Conservation (phyloP, 306 rosid species). For the Cucurbita ficifolia region DNA sequence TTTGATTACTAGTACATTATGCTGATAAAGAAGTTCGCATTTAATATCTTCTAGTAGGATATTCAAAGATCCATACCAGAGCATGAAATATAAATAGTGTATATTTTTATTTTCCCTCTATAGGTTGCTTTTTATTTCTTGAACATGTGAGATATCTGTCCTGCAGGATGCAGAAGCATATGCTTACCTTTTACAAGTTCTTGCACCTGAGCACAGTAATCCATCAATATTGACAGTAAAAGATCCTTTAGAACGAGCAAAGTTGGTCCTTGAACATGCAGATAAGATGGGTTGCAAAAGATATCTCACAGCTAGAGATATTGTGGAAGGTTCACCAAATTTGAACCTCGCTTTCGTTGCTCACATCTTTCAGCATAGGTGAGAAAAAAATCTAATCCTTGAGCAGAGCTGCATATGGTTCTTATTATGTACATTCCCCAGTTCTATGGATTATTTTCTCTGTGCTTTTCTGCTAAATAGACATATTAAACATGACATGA, state of each 20-base stretch:
- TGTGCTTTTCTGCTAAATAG: background rate
- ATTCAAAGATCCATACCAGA: background rate
- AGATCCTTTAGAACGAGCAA: slow-evolving; percentile 66
- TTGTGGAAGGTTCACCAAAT: slow-evolving; percentile 95
- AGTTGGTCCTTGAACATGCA: slow-evolving; percentile 80
- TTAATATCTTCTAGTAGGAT: background rate
- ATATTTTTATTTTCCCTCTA: background rate
- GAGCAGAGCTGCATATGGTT: background rate
- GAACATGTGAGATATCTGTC: slow-evolving; percentile 7
- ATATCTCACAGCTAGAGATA: slow-evolving; percentile 84
- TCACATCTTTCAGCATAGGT: slow-evolving; percentile 92
- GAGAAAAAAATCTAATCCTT: slow-evolving; percentile 17
- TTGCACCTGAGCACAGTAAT: slow-evolving; percentile 79
- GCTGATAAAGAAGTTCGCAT: background rate
- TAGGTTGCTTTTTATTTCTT: background rate
- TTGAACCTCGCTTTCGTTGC: slow-evolving; percentile 97
- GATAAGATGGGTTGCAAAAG: slow-evolving; percentile 95
- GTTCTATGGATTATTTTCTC: background rate
- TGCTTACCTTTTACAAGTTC: slow-evolving; percentile 81
- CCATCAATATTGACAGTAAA: slow-evolving; percentile 58
- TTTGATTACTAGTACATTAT: background rate
- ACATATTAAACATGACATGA: background rate
- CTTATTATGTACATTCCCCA: background rate
- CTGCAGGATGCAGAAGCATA: slow-evolving; percentile 92
- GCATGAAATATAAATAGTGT: background rate